Conservation (phyloP, 1,284 basidiomycete species). For the Erythrobasidium hasegawianum region DNA sequence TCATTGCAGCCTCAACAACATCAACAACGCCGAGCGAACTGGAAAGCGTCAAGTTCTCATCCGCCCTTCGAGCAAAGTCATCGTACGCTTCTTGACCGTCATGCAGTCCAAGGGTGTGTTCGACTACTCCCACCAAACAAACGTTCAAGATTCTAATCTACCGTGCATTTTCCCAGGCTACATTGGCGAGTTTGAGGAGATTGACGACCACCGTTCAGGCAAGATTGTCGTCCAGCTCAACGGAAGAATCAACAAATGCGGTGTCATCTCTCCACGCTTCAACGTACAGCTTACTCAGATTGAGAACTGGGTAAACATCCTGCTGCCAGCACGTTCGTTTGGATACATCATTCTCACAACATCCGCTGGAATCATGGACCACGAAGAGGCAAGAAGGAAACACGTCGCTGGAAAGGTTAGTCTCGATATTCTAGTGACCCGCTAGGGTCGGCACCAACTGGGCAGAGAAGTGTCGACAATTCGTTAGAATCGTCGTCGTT, state of each 20-base stretch:
- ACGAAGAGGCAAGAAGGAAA: conserved; percentile 98
- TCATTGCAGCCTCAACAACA: conserved; percentile 78
- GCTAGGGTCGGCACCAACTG: no score
- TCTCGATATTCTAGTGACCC: no score
- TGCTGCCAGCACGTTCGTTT: conserved; percentile 91
- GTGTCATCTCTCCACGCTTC: conserved; percentile 92
- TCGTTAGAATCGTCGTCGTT: conserved; percentile 41
- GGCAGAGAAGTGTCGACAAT: neutral
- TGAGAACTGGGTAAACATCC: conserved; percentile 87
- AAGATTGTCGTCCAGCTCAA: conserved; percentile 99
- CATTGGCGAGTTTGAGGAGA: conserved; percentile 91
- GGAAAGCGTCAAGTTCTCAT: conserved; percentile 94
- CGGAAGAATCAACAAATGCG: conserved; percentile 93
- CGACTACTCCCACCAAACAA: neutral
- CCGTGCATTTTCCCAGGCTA: conserved; percentile 45
- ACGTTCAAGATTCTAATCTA: neutral
- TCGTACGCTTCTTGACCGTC: conserved; percentile 90
- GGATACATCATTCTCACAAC: conserved; percentile 96
- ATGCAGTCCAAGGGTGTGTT: conserved; percentile 96
- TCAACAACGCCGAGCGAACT: conserved; percentile 95
- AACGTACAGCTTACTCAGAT: conserved; percentile 92
- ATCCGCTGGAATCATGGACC: conserved; percentile 97
- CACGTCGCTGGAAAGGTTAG: conserved; percentile 82
- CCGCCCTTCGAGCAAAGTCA: conserved; percentile 91
- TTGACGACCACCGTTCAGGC: conserved; percentile 98